Conservation (phyloP, 2,329 filamentous ascomycete species). For the Cercospora sp. region DNA sequence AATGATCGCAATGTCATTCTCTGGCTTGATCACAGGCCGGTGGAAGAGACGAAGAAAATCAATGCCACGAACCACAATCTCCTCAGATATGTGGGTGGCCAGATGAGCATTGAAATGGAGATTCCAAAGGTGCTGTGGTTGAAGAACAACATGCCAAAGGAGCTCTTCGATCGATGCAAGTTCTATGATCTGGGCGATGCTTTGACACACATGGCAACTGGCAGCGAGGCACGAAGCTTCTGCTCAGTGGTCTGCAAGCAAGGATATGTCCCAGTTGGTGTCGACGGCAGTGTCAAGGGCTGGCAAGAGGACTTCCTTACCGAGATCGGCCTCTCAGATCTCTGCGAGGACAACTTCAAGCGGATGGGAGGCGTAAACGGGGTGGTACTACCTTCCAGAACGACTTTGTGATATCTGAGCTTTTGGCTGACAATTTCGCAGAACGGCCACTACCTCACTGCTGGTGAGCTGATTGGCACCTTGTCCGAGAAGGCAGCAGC, state of each 20-base stretch:
- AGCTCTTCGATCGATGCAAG: slow-evolving; percentile 88
- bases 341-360: slow-evolving; percentile 84
- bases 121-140: slow-evolving; percentile 98
- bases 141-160: slow-evolving; percentile 95
- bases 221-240: slow-evolving; percentile 86
- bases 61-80: slow-evolving; percentile 91
- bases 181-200: slow-evolving; percentile 96
- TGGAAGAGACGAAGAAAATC: slow-evolving; percentile 88
- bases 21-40: slow-evolving; percentile 93
- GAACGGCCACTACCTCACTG: slow-evolving; percentile 90
- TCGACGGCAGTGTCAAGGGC: slow-evolving; percentile 94
- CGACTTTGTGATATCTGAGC: neutral
- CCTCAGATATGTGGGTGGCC: slow-evolving; percentile 92
- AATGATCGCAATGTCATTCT: slow-evolving; percentile 93
- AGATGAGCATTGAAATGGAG: slow-evolving; percentile 99
- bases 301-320: slow-evolving; percentile 96
- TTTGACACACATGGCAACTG: slow-evolving; percentile 90
- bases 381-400: slow-evolving; percentile 64
- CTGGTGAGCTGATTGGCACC: slow-evolving; percentile 84
- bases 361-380: slow-evolving; percentile 92
- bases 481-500: slow-evolving; percentile 79
- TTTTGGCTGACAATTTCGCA: slow-evolving; percentile 49
- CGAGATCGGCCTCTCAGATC: slow-evolving; percentile 80
- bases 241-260: slow-evolving; percentile 98
- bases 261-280: slow-evolving; percentile 92